Evolutionary conservation across 805 yeast genomes (phyloP), one percentile per base, ranked within the genome.

Genomic region (Priceomyces castillae): DNA sequence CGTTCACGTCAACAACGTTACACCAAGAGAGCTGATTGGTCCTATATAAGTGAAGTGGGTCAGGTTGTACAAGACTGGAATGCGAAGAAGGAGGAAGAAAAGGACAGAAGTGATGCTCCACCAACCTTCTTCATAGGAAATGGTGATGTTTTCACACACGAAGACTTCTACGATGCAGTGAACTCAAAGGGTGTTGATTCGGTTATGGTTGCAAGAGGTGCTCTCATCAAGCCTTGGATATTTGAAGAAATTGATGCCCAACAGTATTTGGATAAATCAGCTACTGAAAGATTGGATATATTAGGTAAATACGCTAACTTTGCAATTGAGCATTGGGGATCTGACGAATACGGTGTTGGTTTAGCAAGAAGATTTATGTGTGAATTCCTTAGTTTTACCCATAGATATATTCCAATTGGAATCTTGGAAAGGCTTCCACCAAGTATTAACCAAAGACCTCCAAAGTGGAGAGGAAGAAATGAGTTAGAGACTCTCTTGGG

Each of bases 171-270:
- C 62, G 74, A 71, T 26, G 90, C 85, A 9, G 72, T 82, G 34
- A 64, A 69, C 20, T 77, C 81, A 38, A 78, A 78, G 23, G 85
- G 86, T 17, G 82, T 92, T 45, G 99, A 94, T 67, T 81, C 94
- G 23, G 95, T 90, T 14, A 94, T 95, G 97, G 88, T 94, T 42
- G 99, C 98, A 2, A 78, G 99, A 58, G 99, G 98, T 43, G 98
- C 98, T 1, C 76, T 94, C 51, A 90, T 94, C 61, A 94, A 94
- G 67, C 99, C 99, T 28, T 94, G 99, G 99, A 87, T 94, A 40
- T 94, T 92, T 54, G 97, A 94, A 69, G 99, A 94, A 67, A 79
- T 94, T 44, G 95, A 92, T 46, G 74, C 92, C 5, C 81, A 82
- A 55, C 98, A 94, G 64, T 82, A 89, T 62, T 66, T 94, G 49